Evolutionary conservation across 2,329 filamentous ascomycete species (phyloP).

Genomic region (Botrytis deweyae): DNA sequence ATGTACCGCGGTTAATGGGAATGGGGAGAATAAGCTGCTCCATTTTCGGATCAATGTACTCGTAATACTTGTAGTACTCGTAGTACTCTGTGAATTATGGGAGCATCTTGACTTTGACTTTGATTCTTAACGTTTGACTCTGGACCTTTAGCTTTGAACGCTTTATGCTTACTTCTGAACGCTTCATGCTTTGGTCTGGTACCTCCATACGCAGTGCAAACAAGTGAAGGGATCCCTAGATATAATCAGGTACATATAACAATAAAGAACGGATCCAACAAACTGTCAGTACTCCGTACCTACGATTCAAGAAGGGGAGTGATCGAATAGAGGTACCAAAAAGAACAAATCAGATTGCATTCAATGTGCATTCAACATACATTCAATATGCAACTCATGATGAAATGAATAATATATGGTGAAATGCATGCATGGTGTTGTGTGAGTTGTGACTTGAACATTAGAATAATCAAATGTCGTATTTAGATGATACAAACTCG

Average conservation of each 20-base stretch:
- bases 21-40: neutral
- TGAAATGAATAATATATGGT: neutral
- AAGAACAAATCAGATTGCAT: neutral
- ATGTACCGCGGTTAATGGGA: neutral
- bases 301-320: neutral
- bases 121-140: no score
- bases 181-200: neutral
- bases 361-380: no score
- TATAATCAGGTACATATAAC: neutral
- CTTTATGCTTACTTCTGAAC: no score
- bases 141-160: neutral
- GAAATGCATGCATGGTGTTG: neutral
- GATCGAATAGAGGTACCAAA: no score
- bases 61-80: neutral
- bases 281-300: neutral
- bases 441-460: neutral
- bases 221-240: no score
- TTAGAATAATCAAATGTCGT: neutral
- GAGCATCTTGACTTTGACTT: neutral
- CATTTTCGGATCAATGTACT: neutral
- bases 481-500: neutral
- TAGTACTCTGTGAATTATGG: neutral
- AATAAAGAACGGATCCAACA: neutral
- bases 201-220: accelerated
- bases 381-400: neutral